A percentile compares a stretch with the other conserved stretches of the same genome.
Conservation (phyloP, 257 asterid species). For the Leonotis leonurus region DNA sequence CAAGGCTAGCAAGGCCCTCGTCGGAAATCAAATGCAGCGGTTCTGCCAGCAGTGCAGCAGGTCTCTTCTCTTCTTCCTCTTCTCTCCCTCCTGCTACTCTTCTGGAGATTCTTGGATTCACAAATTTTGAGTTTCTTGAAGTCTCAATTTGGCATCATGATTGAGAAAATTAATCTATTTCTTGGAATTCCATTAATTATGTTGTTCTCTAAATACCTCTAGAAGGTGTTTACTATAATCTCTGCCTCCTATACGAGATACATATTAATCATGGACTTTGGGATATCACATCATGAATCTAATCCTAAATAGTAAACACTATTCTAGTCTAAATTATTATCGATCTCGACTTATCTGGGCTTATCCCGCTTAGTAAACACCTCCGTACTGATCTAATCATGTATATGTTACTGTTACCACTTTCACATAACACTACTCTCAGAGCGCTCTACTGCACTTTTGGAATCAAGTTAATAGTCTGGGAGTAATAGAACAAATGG, state of each 20-base stretch:
- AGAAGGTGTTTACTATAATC: no score
- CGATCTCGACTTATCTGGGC: no score
- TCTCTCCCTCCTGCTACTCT: background rate
- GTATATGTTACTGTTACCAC: background rate
- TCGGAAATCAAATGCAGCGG: conserved; percentile 67
- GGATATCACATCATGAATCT: no score
- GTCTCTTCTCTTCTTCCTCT: conserved; percentile 22
- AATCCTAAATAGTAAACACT: no score
- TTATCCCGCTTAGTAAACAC: no score
- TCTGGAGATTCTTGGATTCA: background rate
- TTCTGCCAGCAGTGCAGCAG: conserved; percentile 93
- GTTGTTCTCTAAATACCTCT: no score
- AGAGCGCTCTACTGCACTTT: background rate
- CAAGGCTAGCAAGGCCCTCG: conserved; percentile 57
- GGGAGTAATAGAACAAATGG: background rate
- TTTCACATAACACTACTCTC: background rate
- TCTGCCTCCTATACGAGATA: no score
- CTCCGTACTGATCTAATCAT: no score
- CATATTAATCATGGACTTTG: no score
- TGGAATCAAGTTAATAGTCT: background rate
- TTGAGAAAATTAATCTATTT: background rate
- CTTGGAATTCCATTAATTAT: background rate
- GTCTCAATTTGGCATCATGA: background rate
- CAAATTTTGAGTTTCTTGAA: background rate
- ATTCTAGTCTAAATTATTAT: no score